Evolutionary conservation across 2,329 filamentous ascomycete species (phyloP), one percentile per base, ranked within the genome.

Genomic region (Pseudogymnoascus sp.): DNA sequence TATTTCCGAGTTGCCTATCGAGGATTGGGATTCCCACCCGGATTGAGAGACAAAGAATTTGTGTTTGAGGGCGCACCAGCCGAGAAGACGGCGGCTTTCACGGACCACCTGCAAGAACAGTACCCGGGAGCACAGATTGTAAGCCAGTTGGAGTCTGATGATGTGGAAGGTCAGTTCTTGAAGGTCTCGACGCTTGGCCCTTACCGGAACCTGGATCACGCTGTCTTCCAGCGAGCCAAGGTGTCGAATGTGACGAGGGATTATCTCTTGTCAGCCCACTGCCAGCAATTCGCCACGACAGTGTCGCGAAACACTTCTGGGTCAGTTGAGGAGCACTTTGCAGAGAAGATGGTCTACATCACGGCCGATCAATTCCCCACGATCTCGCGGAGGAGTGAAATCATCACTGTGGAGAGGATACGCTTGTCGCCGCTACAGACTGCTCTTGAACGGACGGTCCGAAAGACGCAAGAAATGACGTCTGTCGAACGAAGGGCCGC

Each of bases 1-100:
- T 97, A 96, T 76, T 97, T 96, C 83, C 89, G 90, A 67, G 93
- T 97, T 29, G 82, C 88, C 11, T 97, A 95, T 78, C 90, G 88
- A 71, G 93, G 93, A 4, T 84, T 96, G 62, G 93, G 93, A 0
- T 97, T 97, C 75, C 90, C 93, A 1, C 72, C 85, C 1, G 88
- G 83, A 59, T 75, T 97, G 21, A 84, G 92, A 61, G 92, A 97
- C 75, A 96, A 96, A 77, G 88, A 93, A 64, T 97, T 91, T 74
- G 88, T 97, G 63, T 96, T 96, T 70, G 91, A 97, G 75, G 92
- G 90, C 0, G 84, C 86, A 1, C 82, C 88, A 0, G 86, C 81
- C 6, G 93, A 97, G 75, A 85, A 89, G 21, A 86, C 91, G 42
- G 85, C 87, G 1, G 87, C 86, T 4, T 97, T 97, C 70, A 91